Evolutionary conservation across 305 asterid species (phyloP).

Genomic region (Solanum hybrid): DNA sequence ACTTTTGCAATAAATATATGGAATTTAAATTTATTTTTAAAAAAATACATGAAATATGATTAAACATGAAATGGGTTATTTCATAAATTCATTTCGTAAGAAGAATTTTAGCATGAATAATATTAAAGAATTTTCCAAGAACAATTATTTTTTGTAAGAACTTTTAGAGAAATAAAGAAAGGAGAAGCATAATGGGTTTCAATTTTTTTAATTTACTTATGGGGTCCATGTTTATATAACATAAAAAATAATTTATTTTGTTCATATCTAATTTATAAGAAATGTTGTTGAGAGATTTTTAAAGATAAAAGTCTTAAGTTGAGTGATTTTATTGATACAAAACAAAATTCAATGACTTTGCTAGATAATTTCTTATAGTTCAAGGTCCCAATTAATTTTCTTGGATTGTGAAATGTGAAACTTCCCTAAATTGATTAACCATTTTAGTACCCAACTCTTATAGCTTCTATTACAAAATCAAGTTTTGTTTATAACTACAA

Average conservation of each 20-base stretch:
- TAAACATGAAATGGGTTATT: not conserved
- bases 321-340: not conserved
- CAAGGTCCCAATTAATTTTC: not conserved
- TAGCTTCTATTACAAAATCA: not conserved
- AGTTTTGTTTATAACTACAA: not conserved
- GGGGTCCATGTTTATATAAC: not conserved
- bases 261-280: not conserved
- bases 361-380: not conserved
- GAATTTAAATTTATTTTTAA: not conserved
- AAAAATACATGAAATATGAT: not conserved
- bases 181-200: not conserved
- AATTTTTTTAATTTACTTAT: too few species aligned
- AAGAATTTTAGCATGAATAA: not conserved
- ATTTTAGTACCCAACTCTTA: not conserved
- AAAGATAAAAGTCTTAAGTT: not conserved
- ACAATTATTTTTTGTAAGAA: not conserved
- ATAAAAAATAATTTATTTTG: not conserved
- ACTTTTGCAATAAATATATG: not conserved
- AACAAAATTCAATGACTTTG: not conserved
- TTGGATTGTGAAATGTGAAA: not conserved
- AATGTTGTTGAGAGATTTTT: not conserved
- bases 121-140: not conserved
- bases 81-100: not conserved
- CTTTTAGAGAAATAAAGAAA: not conserved
- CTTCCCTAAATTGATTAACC: not conserved